Base-by-base conservation (phyloP, 768 basidiomycete species). In the Naganishia friedmannii region DNA sequence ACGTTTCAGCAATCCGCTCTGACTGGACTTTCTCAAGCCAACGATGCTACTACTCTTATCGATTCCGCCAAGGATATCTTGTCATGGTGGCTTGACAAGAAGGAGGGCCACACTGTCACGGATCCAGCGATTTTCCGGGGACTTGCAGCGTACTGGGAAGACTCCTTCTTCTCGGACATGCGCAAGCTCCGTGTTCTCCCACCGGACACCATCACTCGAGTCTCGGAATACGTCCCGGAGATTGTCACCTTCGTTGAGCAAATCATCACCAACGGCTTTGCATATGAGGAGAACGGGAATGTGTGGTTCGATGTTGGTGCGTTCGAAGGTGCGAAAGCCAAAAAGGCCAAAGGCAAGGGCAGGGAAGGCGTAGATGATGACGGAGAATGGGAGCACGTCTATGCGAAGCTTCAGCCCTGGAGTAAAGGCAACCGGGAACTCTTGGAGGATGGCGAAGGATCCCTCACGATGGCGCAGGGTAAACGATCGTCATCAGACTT, bases 191-290 rank as follows among this genome's bases (percentile, higher is more conserved):
- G 86, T 72, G 90, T 98, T 48, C 88, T 89, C 69, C 87, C 89
- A 26, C 93, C 96, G 21, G 92, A 95, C 79, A 91, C 88, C 4
- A 82, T 97, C 66, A 98, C 96, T 0, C 88, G 95, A 51, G 96
- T 98, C 6, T 94, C 94, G 0, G 96, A 98, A 82, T 99, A 93
- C 81, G 89, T 99, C 9, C 92, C 93, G 3, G 94, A 98, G 82
- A 91, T 97, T 73, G 91, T 93, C 60, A 81, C 86, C 4, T 99
- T 93, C 79, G 90, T 98, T 46, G 86, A 93, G 78, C 83, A 86
- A 29, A 91, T 98, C 77, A 84, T 96, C 70, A 82, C 86, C 67
- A 94, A 94, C 70, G 95, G 94, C 0, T 96, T 88, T 77, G 93
- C 86, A 29, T 90, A 90, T 77, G 87, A 83, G 65, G 83, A 83